Evolutionary conservation across 2,329 filamentous ascomycete species (phyloP).

Genomic region (Decorospora gaudefroyi): DNA sequence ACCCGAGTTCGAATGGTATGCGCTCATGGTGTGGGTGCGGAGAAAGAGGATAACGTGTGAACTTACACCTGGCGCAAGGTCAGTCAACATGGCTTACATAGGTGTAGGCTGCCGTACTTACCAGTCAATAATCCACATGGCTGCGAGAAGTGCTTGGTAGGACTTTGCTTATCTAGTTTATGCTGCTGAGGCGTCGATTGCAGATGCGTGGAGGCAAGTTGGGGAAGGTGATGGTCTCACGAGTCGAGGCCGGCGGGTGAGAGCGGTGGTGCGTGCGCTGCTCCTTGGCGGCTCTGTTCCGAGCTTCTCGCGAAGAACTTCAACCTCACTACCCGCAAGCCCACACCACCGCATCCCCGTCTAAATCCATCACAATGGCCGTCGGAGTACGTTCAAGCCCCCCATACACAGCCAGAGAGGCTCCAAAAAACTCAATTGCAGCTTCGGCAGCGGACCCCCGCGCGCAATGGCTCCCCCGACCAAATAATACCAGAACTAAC

Average conservation of each 20-base stretch:
- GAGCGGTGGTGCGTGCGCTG: slow-evolving; percentile 2
- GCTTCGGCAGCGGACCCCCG: slow-evolving; percentile 31
- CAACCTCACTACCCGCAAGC: slow-evolving; percentile 55
- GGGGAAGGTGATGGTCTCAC: slow-evolving; percentile 12
- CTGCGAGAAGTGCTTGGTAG: slow-evolving; percentile 9
- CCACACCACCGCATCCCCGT: slow-evolving; percentile 43
- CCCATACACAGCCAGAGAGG: slow-evolving; percentile 22
- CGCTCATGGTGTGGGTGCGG: not conserved
- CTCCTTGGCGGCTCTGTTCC: slow-evolving; percentile 20
- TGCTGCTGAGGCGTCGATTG: slow-evolving; percentile 1
- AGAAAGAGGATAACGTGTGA: slow-evolving; percentile 9
- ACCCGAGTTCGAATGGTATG: too few species aligned
- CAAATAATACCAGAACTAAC: slow-evolving; percentile 40
- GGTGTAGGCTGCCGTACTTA: slow-evolving; percentile 42
- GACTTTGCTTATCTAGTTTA: not conserved
- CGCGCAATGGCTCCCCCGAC: slow-evolving; percentile 35
- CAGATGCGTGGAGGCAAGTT: slow-evolving; percentile 11
- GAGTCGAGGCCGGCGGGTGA: slow-evolving; percentile 10
- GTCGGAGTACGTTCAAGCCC: slow-evolving; percentile 48
- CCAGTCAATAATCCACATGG: slow-evolving; percentile 94
- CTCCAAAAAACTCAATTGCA: slow-evolving; percentile 37
- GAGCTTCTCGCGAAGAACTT: slow-evolving; percentile 32
- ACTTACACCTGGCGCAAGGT: slow-evolving; percentile 41
- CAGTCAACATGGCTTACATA: slow-evolving; percentile 11
- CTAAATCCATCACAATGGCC: slow-evolving; percentile 51